phyloP scores from a whole-genome alignment of 345 rosid genomes.

The Draba incana region DNA sequence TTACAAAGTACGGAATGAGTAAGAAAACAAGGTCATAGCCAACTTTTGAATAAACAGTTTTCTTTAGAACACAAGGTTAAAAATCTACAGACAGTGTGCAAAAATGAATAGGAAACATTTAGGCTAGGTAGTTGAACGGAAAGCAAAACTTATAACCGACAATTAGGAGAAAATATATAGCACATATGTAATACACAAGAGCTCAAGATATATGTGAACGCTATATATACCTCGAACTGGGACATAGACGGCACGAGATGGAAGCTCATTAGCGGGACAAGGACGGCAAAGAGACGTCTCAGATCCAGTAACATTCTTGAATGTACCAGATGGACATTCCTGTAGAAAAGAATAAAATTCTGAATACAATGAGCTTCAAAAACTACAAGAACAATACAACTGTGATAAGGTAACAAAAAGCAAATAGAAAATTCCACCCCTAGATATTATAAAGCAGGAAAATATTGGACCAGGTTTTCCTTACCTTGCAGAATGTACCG shows the following conservation, averaged over 20 bases:
- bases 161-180: slow-evolving; percentile 5
- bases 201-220: slow-evolving; percentile 14
- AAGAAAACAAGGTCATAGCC: slow-evolving; percentile 12
- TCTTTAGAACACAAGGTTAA: background rate
- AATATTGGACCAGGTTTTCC: slow-evolving; percentile 1
- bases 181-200: slow-evolving; percentile 19
- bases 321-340: slow-evolving; percentile 98
- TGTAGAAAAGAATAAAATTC: slow-evolving; percentile 43
- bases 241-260: slow-evolving; percentile 77
- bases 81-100: background rate
- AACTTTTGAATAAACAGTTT: slow-evolving; percentile 13
- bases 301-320: slow-evolving; percentile 86
- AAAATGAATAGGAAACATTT: slow-evolving; percentile 16
- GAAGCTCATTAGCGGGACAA: slow-evolving; percentile 83
- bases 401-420: slow-evolving; percentile 14
- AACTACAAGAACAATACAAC: slow-evolving; percentile 12
- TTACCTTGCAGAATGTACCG: slow-evolving; percentile 89
- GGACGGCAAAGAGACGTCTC: slow-evolving; percentile 73
- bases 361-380: slow-evolving; percentile 12
- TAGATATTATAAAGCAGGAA: slow-evolving; percentile 18
- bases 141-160: slow-evolving; percentile 21
- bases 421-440: slow-evolving; percentile 14
- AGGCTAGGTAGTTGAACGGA: slow-evolving; percentile 17
- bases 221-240: slow-evolving; percentile 72
- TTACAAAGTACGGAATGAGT: slow-evolving; percentile 11